Evolutionary conservation across 129 eudicot genomes (phyloP).

Genomic region (Kitagawia praeruptora): DNA sequence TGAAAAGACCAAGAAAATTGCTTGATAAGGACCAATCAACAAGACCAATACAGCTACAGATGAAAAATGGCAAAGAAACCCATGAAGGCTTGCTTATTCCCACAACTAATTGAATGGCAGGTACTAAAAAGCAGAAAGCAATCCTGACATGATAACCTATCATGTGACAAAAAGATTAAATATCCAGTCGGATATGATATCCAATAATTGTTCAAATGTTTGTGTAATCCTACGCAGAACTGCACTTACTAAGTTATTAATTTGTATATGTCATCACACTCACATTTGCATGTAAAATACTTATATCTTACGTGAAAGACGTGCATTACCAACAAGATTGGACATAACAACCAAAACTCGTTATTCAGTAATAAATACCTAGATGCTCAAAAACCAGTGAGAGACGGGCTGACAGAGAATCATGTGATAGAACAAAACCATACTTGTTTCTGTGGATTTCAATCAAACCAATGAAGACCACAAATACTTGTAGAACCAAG

Average conservation of each 20-base stretch:
- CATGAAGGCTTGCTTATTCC: constrained; percentile 96
- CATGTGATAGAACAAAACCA: constrained; percentile 34
- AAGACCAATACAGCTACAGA: constrained; percentile 93
- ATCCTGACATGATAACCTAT: constrained; percentile 77
- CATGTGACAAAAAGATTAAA: constrained; percentile 15
- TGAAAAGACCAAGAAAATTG: constrained; percentile 92
- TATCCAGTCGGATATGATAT: constrained; percentile 13
- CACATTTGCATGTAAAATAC: not conserved
- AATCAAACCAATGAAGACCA: constrained; percentile 42
- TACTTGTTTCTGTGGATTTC: constrained; percentile 50
- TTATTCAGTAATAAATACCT: constrained; percentile 37
- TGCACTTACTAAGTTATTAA: not conserved
- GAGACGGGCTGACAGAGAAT: constrained; percentile 46
- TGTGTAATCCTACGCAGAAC: not conserved
- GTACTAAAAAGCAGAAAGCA: constrained; percentile 71
- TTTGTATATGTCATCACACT: not conserved
- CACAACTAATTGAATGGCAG: constrained; percentile 72
- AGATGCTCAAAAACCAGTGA: constrained; percentile 44
- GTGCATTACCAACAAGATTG: not conserved
- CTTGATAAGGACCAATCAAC: constrained; percentile 94
- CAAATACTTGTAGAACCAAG: constrained; percentile 61
- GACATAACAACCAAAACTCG: constrained; percentile 6
- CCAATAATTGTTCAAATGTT: not conserved
- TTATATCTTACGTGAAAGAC: not conserved
- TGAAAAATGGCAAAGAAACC: constrained; percentile 90